phyloP scores from a whole-genome alignment of 495 filamentous ascomycete species.

The Xylaria castorea region DNA sequence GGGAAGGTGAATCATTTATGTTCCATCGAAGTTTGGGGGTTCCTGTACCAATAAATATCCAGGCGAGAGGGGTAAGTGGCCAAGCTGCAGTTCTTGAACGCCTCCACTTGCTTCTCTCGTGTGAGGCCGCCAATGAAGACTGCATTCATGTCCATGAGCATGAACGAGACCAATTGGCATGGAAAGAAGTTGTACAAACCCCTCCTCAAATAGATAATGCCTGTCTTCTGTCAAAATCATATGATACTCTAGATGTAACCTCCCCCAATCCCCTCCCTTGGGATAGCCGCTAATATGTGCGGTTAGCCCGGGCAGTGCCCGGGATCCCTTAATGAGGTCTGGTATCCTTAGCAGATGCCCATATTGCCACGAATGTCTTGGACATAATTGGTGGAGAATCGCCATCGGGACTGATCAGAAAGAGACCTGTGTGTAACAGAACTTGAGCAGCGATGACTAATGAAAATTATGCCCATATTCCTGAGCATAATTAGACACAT shows the following conservation, averaged over 20 bases:
- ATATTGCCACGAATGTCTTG: not conserved
- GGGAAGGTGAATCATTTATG: slow-evolving; percentile 35
- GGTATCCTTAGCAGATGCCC: not conserved
- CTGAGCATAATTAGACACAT: not conserved
- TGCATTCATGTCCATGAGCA: slow-evolving; percentile 9
- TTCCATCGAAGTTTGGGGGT: slow-evolving; percentile 21
- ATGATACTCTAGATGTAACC: slow-evolving; percentile 42
- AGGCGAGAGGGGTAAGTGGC: slow-evolving; percentile 31
- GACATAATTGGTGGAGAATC: not conserved
- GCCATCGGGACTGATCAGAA: not conserved
- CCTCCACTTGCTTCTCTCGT: slow-evolving; percentile 18
- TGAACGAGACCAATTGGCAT: slow-evolving; percentile 25
- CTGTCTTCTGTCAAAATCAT: slow-evolving; percentile 36
- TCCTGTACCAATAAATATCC: slow-evolving; percentile 32
- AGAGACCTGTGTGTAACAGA: not conserved
- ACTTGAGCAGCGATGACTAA: not conserved
- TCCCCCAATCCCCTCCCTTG: slow-evolving; percentile 26
- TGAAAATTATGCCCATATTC: not conserved
- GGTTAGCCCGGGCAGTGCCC: not conserved
- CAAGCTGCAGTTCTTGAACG: slow-evolving; percentile 18
- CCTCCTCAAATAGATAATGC: slow-evolving; percentile 29
- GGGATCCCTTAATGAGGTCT: not conserved
- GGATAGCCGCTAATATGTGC: slow-evolving; percentile 11
- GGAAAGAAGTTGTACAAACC: slow-evolving; percentile 23
- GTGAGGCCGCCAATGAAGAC: slow-evolving; percentile 30